Conservation (phyloP, 495 filamentous ascomycete species). For the Neurospora intermedia region DNA sequence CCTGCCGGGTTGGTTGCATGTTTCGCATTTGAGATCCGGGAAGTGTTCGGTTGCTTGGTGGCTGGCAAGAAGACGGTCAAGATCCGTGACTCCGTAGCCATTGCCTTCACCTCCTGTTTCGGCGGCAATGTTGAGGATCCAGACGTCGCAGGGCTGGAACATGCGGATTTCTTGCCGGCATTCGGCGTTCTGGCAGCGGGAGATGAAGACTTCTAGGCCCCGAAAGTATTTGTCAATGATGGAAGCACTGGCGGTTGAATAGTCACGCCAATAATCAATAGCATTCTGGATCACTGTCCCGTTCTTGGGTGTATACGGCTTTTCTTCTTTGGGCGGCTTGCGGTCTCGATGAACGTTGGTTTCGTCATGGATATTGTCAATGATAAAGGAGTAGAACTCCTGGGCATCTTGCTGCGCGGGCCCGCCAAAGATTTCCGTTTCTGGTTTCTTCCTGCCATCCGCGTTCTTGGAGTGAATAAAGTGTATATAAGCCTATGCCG, state of each 20-base stretch:
- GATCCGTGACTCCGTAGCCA: conserved; percentile 7
- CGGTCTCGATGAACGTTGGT: conserved; percentile 25
- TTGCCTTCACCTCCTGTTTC: background rate
- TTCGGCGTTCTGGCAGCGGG: conserved; percentile 12
- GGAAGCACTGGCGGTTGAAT: conserved; percentile 12
- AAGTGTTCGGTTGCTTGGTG: conserved; percentile 9
- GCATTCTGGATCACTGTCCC: conserved; percentile 16
- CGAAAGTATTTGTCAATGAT: conserved; percentile 31
- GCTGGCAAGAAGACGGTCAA: conserved; percentile 11
- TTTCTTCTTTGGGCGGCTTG: conserved; percentile 6
- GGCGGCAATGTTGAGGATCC: conserved; percentile 10
- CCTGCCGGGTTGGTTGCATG: conserved; percentile 18
- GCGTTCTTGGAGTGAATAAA: conserved; percentile 19
- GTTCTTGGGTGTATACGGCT: conserved; percentile 11
- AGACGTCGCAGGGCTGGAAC: conserved; percentile 15
- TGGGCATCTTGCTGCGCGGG: conserved; percentile 32
- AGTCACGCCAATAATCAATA: conserved; percentile 20
- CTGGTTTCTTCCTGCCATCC: background rate
- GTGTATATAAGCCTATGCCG: conserved; percentile 26
- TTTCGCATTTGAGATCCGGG: conserved; percentile 18
- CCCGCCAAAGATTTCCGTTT: conserved; percentile 23
- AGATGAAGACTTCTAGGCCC: conserved; percentile 19
- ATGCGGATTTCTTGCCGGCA: conserved; percentile 16
- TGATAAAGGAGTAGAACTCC: conserved; percentile 32
- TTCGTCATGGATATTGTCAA: conserved; percentile 29